Evolutionary conservation across 257 asterid species (phyloP), one percentile per base, ranked within the genome.

Genomic region (Ilex asprella): DNA sequence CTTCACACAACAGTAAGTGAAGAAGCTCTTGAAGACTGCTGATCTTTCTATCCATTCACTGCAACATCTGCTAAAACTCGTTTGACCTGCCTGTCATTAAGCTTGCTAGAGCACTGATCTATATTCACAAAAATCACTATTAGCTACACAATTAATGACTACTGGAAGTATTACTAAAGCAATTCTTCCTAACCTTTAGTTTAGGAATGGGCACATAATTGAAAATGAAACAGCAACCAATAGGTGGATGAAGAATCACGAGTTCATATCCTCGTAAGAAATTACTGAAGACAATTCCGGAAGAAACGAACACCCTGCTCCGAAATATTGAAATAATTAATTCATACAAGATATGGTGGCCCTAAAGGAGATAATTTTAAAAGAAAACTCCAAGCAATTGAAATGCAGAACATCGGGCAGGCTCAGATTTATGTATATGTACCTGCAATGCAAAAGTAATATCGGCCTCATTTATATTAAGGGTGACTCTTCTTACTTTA

Each of bases 371-470:
- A 31, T 39, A 30, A 41, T 39, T 31, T 31, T 16, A 62, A 21
- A 59, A 21, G 39, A 7, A 3, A n/a, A 53, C 5, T 6, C 11
- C 3, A 7, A 49, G 10, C 3, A 7, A 53, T 7, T 6, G 57
- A n/a, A 53, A 53, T 53, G 41, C 41, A 35, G 57, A 53, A 14
- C 5, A 53, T 53, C 29, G 4, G 14, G n/a, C 1, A 2, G 52
- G 2, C n/a, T 6, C 52, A 53, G 15, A 53, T 53, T 15, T 6
- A 53, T n/a, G 30, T 2, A 16, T 6, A 15, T 10, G 2, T 70
- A 86, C 98, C 94, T 86, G 97, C 70, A 90, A 76, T 43, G 99
- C 99, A 68, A 94, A 94, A 64, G 39, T 86, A 64, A 94, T 75
- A 61, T 87, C 96, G 54, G 85, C 80, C 66, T 76, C 91, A 60